Base-by-base conservation (phyloP, 2,329 filamentous ascomycete genomes). In the Penicillium sumatraense region DNA sequence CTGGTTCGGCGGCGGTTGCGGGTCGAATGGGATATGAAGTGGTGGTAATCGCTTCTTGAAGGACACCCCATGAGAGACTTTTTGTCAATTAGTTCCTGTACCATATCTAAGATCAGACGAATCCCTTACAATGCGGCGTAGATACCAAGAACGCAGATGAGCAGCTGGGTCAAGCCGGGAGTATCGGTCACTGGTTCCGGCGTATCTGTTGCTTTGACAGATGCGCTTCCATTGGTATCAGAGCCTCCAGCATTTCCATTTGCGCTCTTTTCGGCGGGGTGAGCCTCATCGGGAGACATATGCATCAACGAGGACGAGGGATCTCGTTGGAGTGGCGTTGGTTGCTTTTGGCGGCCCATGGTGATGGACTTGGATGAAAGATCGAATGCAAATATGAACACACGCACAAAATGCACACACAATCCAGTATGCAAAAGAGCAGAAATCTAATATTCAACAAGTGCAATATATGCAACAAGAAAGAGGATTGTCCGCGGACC, bases 11-110 rank as follows among this genome's bases (percentile, higher is more conserved):
- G 49, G 61, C 75, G 21, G 84, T 85, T 26, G 79, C 71, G 20
- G 81, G 75, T 4, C 73, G 69, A 11, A 87, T 78, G 55, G 89
- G 89, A 76, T 98, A 95, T 7, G 86, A 83, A 10, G 92, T 98
- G 13, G 95, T 99, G 24, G 95, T 98, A 69, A 99, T 91, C 68
- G 95, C 92, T 77, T 99, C 95, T 81, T 99, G 95, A 58, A 99
- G 89, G 62, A 96, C 88, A 21, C 90, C 95, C 95, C 95, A 99
- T 29, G 93, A 96, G 50, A 99, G 80, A 78, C 93, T 92, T 33
- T n/a, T 48, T 2, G 9, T 26, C 47, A 18, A 50, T 58, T 38
- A 57, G 54, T 53, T 50, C 21, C n/a, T 26, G 13, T 29, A 1
- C 4, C 5, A 6, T 31, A 8, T 5, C 6, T 24, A 9, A 27